phyloP scores from a whole-genome alignment of 2,329 filamentous ascomycete genomes.

The Stagonosporopsis tanaceti region DNA sequence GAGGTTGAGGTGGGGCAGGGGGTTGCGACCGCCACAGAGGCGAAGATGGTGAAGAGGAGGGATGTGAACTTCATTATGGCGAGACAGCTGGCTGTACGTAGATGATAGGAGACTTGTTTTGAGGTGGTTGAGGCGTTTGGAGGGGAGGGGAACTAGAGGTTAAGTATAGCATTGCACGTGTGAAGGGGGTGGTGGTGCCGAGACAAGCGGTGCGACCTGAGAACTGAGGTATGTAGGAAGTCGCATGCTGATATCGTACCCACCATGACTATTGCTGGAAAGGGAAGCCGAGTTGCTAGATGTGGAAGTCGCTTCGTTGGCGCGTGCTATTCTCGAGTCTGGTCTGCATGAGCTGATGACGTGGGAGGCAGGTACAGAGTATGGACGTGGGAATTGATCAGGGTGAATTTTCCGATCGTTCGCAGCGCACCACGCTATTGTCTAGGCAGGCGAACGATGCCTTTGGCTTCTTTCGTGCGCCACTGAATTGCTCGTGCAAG shows the following conservation, averaged over 20 bases:
- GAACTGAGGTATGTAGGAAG: conserved; percentile 10
- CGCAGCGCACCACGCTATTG: neutral
- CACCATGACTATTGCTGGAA: neutral
- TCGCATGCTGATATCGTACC: neutral
- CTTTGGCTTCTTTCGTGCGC: conserved; percentile 56
- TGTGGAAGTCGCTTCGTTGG: neutral
- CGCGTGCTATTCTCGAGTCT: neutral
- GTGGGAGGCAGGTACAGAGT: neutral
- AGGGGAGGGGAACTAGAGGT: neutral
- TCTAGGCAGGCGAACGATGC: conserved; percentile 45
- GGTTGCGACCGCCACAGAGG: neutral
- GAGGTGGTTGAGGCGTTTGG: neutral
- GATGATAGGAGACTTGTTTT: neutral
- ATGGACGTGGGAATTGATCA: neutral
- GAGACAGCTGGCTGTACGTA: neutral
- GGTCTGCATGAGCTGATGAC: neutral
- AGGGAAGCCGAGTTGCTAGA: neutral
- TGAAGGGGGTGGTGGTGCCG: conserved; percentile 3
- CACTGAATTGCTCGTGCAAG: conserved; percentile 60
- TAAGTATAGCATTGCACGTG: neutral
- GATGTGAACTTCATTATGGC: neutral
- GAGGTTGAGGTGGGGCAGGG: neutral
- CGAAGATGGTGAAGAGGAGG: neutral
- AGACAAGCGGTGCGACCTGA: conserved; percentile 10
- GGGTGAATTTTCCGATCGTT: neutral